A percentile compares a stretch with the other conserved stretches of the same genome.
Conservation (phyloP, 768 basidiomycete genomes). For the Suillus subluteus region DNA sequence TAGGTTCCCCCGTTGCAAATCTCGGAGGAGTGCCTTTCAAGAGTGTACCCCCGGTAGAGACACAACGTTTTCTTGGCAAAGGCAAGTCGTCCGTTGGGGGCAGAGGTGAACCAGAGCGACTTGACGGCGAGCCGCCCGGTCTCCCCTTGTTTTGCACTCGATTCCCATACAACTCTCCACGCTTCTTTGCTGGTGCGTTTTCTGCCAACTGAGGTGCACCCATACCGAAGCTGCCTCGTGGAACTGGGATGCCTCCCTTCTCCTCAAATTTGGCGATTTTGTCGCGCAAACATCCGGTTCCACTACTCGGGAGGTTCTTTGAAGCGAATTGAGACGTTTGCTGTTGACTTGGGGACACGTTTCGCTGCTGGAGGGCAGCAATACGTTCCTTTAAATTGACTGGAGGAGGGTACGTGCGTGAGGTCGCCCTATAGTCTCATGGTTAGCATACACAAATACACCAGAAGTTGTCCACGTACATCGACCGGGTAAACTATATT, state of each 20-base stretch:
- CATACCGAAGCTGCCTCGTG: conserved; percentile 74
- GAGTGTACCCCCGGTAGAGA: conserved; percentile 31
- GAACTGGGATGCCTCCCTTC: conserved; percentile 75
- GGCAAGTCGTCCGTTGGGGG: conserved; percentile 19
- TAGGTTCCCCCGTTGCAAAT: conserved; percentile 24
- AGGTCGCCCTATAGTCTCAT: conserved; percentile 25
- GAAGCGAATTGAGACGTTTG: conserved; percentile 38
- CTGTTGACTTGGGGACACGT: conserved; percentile 30
- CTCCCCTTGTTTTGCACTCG: conserved; percentile 48
- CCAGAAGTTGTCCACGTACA: conserved; percentile 20
- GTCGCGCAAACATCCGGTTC: conserved; percentile 49
- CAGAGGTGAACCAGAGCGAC: conserved; percentile 25
- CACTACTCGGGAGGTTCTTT: conserved; percentile 29
- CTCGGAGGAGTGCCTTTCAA: conserved; percentile 17
- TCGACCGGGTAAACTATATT: conserved; percentile 14
- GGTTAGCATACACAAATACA: conserved; percentile 20
- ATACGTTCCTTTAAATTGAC: conserved; percentile 82
- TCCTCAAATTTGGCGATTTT: conserved; percentile 83
- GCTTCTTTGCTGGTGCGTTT: conserved; percentile 50
- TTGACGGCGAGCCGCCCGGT: conserved; percentile 22
- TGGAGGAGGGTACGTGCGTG: conserved; percentile 25
- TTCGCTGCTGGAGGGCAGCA: conserved; percentile 74
- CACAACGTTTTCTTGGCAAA: conserved; percentile 31
- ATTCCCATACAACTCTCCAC: conserved; percentile 77
- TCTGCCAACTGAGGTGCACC: conserved; percentile 61